Conservation (phyloP, 2,329 filamentous ascomycete genomes). For the Talaromyces amestolkiae region DNA sequence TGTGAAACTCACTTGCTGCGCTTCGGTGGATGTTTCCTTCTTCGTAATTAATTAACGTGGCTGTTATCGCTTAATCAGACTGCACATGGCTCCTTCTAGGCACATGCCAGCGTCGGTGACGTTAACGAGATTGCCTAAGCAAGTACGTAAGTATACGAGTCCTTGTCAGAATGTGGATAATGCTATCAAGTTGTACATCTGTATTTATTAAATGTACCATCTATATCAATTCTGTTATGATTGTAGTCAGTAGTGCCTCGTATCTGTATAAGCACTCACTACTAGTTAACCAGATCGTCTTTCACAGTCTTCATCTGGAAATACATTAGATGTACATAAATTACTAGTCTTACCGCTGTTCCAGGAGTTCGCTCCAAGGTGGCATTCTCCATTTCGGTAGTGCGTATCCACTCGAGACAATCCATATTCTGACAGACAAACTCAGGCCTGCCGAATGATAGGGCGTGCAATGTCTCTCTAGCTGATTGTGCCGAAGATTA, state of each 20-base stretch:
- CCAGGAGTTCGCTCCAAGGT: neutral
- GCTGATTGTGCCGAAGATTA: neutral
- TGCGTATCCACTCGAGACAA: slow-evolving; percentile 1
- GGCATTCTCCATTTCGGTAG: neutral
- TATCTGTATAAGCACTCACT: neutral
- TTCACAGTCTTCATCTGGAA: neutral
- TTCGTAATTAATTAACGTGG: neutral
- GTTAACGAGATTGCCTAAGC: neutral
- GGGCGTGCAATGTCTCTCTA: neutral
- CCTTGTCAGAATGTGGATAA: neutral
- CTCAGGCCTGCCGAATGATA: neutral
- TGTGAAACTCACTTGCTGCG: neutral
- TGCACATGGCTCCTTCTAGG: neutral
- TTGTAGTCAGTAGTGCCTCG: neutral
- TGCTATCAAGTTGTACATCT: neutral
- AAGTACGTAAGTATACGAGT: neutral
- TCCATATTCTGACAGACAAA: neutral
- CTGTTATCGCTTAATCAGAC: neutral
- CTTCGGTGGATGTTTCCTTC: neutral
- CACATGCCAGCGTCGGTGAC: neutral
- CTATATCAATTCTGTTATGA: neutral
- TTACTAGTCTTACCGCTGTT: neutral
- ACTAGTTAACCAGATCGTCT: neutral
- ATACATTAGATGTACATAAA: slow-evolving; percentile 1
- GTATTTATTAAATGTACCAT: neutral